These are phyloP conservation scores for Cystobasidiaceae sp. DNA, from an alignment of 1,284 basidiomycete species.

Conservation along the genomic window DNA sequence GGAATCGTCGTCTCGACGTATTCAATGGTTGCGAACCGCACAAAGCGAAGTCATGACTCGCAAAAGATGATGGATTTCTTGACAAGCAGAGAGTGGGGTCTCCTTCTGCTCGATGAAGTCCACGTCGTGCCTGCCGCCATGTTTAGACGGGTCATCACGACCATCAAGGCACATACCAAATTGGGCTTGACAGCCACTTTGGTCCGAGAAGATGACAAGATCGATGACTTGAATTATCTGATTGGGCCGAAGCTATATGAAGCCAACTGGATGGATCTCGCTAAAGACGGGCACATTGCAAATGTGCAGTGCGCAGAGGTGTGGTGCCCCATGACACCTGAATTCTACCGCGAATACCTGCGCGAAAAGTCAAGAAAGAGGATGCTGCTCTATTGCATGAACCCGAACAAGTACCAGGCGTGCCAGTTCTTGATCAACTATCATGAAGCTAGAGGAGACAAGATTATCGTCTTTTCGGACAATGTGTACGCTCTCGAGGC, in stretches of 20 bases:
- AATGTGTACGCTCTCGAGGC: conserved; percentile 96
- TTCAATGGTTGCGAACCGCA: conserved; percentile 96
- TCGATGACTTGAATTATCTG: conserved; percentile 96
- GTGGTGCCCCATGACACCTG: conserved; percentile 99
- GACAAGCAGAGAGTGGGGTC: conserved; percentile 90
- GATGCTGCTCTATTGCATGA: conserved; percentile 98
- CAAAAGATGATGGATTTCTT: conserved; percentile 99
- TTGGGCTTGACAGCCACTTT: conserved; percentile 94
- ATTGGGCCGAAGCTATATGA: conserved; percentile 99
- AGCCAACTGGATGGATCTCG: conserved; percentile 99
- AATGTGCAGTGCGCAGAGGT: conserved; percentile 99
- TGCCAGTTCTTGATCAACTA: conserved; percentile 99
- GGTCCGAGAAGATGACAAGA: conserved; percentile 98
- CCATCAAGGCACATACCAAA: conserved; percentile 96
- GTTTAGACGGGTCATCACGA: conserved; percentile 92
- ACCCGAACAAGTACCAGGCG: conserved; percentile 98
- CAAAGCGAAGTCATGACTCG: conserved; percentile 90
- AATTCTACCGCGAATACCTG: conserved; percentile 98
- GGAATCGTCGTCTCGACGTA: conserved; percentile 97
- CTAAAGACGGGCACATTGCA: conserved; percentile 97
- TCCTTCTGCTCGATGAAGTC: conserved; percentile 90
- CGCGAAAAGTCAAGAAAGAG: conserved; percentile 80
- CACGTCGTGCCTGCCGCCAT: conserved; percentile 96
- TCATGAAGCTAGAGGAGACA: conserved; percentile 95
- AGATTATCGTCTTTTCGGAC: conserved; percentile 99